A percentile compares a stretch with the other conserved stretches of the same genome.
phyloP scores from a whole-genome alignment of 768 basidiomycete genomes.

The Hericium coralloides region DNA sequence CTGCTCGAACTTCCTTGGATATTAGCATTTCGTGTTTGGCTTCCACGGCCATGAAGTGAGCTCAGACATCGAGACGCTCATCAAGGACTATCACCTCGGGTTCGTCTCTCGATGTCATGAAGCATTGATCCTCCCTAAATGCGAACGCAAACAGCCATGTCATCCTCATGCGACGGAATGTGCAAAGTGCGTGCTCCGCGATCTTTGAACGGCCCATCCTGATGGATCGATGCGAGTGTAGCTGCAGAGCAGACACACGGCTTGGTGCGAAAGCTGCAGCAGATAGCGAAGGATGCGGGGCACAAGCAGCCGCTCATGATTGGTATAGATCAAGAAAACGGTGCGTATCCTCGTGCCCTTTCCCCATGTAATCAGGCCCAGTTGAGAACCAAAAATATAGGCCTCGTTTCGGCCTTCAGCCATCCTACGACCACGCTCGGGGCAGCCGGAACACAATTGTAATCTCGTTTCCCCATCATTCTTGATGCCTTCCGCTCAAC shows the following conservation, averaged over 20 bases:
- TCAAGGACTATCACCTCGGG: conserved; percentile 56
- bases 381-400: conserved; percentile 21
- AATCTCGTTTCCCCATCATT: conserved; percentile 16
- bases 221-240: conserved; percentile 13
- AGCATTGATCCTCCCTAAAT: not conserved
- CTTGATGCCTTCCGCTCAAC: not conserved
- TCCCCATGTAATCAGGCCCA: not conserved
- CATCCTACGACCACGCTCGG: conserved; percentile 12
- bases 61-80: conserved; percentile 45
- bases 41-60: conserved; percentile 51
- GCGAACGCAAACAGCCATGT: conserved; percentile 29
- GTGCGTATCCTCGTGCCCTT: conserved; percentile 21
- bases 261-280: conserved; percentile 43
- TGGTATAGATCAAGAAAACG: conserved; percentile 71
- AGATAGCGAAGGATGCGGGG: conserved; percentile 45
- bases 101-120: conserved; percentile 13
- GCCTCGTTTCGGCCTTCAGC: conserved; percentile 63
- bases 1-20: not conserved
- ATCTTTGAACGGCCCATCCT: not conserved
- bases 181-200: conserved; percentile 33
- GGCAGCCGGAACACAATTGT: conserved; percentile 61
- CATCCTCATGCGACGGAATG: conserved; percentile 63
- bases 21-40: conserved; percentile 63
- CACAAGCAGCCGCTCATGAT: conserved; percentile 51
- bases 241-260: conserved; percentile 42